Percentiles rank a stretch among this genome's conserved stretches.
phyloP scores from a whole-genome alignment of 306 rosid genomes.

The Medicago ruthenica region DNA sequence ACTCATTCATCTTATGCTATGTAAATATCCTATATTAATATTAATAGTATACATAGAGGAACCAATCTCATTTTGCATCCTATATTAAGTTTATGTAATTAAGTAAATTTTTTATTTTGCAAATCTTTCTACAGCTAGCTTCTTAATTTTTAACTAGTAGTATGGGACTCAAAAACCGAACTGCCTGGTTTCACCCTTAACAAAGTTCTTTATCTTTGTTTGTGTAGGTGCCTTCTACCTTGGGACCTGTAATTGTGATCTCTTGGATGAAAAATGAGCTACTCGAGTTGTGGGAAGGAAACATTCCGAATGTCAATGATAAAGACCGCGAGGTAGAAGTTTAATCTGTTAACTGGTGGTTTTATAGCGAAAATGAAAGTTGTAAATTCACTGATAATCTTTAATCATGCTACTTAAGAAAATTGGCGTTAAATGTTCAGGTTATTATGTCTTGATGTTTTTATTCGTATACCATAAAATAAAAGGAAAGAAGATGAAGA shows the following conservation, averaged over 20 bases:
- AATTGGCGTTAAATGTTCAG: conserved; percentile 42
- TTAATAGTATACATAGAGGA: background rate
- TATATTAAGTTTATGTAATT: conserved; percentile 14
- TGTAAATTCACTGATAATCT: conserved; percentile 68
- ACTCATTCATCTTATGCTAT: conserved; percentile 4
- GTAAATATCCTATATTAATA: background rate
- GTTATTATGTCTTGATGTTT: conserved; percentile 30
- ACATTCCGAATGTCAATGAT: conserved; percentile 57
- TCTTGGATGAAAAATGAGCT: conserved; percentile 89
- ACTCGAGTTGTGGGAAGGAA: conserved; percentile 90
- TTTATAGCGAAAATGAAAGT: conserved; percentile 48
- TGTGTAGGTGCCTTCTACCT: conserved; percentile 88
- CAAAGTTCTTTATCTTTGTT: conserved; percentile 22
- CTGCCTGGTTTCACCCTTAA: conserved; percentile 5
- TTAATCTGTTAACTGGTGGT: conserved; percentile 44
- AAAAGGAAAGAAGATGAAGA: conserved; percentile 15
- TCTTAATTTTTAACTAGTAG: background rate
- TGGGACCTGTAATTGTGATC: conserved; percentile 78
- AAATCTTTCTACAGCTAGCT: background rate
- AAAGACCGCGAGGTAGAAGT: conserved; percentile 77
- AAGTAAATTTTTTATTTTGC: background rate
- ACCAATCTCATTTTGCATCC: conserved; percentile 3
- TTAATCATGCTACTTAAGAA: conserved; percentile 42
- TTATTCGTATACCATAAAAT: conserved; percentile 22
- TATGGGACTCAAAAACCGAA: background rate